Conservation (phyloP, 1,139 yeast genomes). For the Geotrichum histeridarum region DNA sequence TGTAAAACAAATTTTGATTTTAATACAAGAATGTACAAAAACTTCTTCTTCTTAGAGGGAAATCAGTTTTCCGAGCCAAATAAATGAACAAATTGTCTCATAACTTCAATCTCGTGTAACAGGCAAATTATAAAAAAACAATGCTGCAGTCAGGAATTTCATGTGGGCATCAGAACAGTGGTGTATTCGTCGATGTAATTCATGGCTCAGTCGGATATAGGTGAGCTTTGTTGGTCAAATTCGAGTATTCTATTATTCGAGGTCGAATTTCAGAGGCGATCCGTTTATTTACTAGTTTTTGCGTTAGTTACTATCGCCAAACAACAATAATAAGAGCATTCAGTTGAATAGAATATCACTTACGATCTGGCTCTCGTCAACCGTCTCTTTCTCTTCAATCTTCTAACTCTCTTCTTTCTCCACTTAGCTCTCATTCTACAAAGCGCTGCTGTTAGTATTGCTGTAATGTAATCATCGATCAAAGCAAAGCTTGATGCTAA, state of each 20-base stretch:
- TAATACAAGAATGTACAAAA: slow-evolving; percentile 4
- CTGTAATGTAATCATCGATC: neutral
- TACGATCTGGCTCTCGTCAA: slow-evolving; percentile 93
- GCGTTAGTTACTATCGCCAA: neutral
- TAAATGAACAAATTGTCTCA: slow-evolving; percentile 3
- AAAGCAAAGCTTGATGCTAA: too few relatives aligned
- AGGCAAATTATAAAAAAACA: slow-evolving; percentile 3
- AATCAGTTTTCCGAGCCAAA: slow-evolving; percentile 7
- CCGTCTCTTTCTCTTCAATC: slow-evolving; percentile 99
- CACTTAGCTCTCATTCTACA: slow-evolving; percentile 44
- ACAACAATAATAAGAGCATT: neutral
- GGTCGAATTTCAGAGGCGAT: slow-evolving; percentile 7
- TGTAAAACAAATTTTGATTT: neutral
- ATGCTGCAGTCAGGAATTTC: slow-evolving; percentile 4
- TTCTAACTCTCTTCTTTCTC: slow-evolving; percentile 99
- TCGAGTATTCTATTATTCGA: slow-evolving; percentile 5
- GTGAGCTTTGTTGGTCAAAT: slow-evolving; percentile 1
- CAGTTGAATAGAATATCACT: slow-evolving; percentile 14
- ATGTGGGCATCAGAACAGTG: slow-evolving; percentile 3
- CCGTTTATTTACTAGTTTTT: slow-evolving; percentile 14
- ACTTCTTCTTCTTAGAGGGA: neutral
- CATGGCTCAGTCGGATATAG: neutral
- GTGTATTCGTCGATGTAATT: neutral
- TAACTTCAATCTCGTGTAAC: neutral
- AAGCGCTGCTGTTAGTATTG: neutral